These are phyloP conservation scores for Boletus eberwhitei DNA, from an alignment of 768 basidiomycete genomes.

Conservation along the genomic window DNA sequence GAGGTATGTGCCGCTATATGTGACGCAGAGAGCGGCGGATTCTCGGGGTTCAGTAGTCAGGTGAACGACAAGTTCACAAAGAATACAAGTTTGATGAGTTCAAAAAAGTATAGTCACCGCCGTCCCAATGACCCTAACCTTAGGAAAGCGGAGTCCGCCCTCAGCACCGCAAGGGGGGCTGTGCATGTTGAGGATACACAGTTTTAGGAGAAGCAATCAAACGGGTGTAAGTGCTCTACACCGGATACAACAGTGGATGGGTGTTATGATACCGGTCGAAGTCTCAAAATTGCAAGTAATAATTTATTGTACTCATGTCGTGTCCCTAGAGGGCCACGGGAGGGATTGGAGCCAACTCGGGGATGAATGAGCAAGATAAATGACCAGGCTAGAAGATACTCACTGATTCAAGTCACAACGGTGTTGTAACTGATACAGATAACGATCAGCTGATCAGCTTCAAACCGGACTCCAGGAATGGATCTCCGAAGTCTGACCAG, in stretches of 20 bases:
- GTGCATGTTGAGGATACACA: neutral
- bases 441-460: slow-evolving; percentile 25
- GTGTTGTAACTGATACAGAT: neutral
- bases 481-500: slow-evolving; percentile 51
- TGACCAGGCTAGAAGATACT: neutral
- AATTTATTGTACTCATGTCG: neutral
- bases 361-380: slow-evolving; percentile 4
- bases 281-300: neutral
- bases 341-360: neutral
- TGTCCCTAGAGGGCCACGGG: neutral
- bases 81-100: neutral
- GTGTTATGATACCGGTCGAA: neutral
- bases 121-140: neutral
- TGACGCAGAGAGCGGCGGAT: neutral
- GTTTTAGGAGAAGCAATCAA: neutral
- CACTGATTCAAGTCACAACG: slow-evolving; percentile 4
- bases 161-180: neutral
- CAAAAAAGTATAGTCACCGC: neutral
- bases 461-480: slow-evolving; percentile 41
- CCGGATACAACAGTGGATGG: slow-evolving; percentile 1
- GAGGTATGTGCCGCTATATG: neutral
- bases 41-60: slow-evolving; percentile 1
- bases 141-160: neutral
- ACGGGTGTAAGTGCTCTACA: neutral
- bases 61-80: neutral